Evolutionary conservation across 768 basidiomycete genomes (phyloP), one percentile per base, ranked within the genome.

Genomic region (Podaxis sp.): DNA sequence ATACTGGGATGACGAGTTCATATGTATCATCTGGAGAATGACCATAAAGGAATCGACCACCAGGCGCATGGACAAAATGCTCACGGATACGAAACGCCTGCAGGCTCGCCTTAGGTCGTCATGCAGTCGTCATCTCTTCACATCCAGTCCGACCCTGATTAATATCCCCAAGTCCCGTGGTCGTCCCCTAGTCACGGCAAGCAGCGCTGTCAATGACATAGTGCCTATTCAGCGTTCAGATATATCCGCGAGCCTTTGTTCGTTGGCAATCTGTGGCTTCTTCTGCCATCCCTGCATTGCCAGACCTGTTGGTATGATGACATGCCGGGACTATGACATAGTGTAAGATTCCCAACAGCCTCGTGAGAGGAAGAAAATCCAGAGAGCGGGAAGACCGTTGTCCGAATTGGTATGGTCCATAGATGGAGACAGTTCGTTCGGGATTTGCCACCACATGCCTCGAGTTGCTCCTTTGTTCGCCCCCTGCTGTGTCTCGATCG

Each of bases 221-320:
- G 12, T 50, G 49, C 49, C 12, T 22, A 15, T 24, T 50, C 49
- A 24, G 13, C 20, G 24, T 55, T 55, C 36, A 55, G 54, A 55
- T 12, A 56, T 40, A 56, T 56, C 54, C 54, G 54, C 54, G 54
- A 56, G 54, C 54, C 54, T 56, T 26, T 30, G 38, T 12, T n/a
- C 37, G 20, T 24, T 38, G 20, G 20, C 15, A 8, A 13, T 50
- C 1, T 28, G 20, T 50, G 6, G 22, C 24, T 50, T 50, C 24
- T 8, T 24, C 12, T 8, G 8, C 20, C 54, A 38, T 41, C 54
- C 54, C 54, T 56, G 37, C 26, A 38, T 56, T 36, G 37, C 10
- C 36, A 38, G 24, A 56, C 37, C 20, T 40, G 54, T 56, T 13
- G 54, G 12, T 17, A 28, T 40, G 54, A 56, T 56, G 54, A 38